Percentiles rank a stretch among this genome's conserved stretches.
phyloP scores from a whole-genome alignment of 2,329 filamentous ascomycete species.

The Davidsoniella neocaledoniae region DNA sequence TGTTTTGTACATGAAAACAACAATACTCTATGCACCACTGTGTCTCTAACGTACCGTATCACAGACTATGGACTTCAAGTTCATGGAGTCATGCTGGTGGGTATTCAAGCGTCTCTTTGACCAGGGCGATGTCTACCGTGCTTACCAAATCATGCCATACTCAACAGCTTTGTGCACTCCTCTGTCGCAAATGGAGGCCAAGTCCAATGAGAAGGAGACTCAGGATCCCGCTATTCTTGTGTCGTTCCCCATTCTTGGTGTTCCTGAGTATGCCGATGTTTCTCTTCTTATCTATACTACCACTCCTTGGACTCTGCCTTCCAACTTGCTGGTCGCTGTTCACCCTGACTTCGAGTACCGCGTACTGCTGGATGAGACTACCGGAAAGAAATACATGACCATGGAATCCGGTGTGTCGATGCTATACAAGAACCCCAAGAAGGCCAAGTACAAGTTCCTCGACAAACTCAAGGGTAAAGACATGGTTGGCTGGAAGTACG shows the following conservation, averaged over 20 bases:
- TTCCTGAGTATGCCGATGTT: slow-evolving; percentile 45
- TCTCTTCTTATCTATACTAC: slow-evolving; percentile 42
- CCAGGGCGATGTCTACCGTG: slow-evolving; percentile 54
- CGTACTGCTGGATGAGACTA: slow-evolving; percentile 50
- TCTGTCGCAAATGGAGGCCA: slow-evolving; percentile 58
- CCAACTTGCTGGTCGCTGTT: slow-evolving; percentile 54
- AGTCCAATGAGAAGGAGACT: slow-evolving; percentile 60
- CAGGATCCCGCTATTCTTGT: slow-evolving; percentile 60
- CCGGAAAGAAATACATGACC: slow-evolving; percentile 51
- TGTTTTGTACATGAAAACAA: background rate
- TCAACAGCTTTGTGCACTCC: slow-evolving; percentile 59
- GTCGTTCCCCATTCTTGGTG: slow-evolving; percentile 48
- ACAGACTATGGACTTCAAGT: slow-evolving; percentile 54
- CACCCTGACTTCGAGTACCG: slow-evolving; percentile 68
- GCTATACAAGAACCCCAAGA: slow-evolving; percentile 64
- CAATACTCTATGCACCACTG: background rate
- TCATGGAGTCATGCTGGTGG: slow-evolving; percentile 71
- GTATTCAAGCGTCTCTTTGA: slow-evolving; percentile 60
- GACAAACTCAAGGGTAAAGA: slow-evolving; percentile 49
- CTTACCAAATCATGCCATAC: slow-evolving; percentile 61
- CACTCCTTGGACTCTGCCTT: slow-evolving; percentile 65
- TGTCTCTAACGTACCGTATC: background rate
- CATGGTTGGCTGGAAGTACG: slow-evolving; percentile 56
- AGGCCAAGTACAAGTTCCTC: slow-evolving; percentile 56
- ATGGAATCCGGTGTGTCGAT: slow-evolving; percentile 48